Evolutionary conservation across 2,329 filamentous ascomycete genomes (phyloP), one percentile per base, ranked within the genome.

Genomic region (Parascedosporium putredinis): DNA sequence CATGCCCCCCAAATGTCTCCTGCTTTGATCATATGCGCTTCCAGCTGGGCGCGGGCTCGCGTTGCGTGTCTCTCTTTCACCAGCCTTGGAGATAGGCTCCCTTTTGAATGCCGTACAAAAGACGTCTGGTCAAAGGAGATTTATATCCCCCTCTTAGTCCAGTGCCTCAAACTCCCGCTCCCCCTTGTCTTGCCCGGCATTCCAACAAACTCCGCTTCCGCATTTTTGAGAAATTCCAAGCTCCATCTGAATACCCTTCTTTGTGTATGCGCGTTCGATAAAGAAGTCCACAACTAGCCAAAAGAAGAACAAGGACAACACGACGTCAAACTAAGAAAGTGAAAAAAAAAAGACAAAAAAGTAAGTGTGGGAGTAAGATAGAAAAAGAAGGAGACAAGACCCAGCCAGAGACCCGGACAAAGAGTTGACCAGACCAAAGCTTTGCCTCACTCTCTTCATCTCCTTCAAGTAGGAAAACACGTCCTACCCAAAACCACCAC

Each of bases 1-100:
- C 33, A 40, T 27, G 29, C 46, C 45, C 20, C 14, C 22, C 29
- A 29, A n/a, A n/a, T n/a, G 29, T 47, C 46, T 34, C 40, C 46
- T 48, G 46, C 46, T 48, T 48, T 40, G 46, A 48, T 48, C 46
- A 48, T 29, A 25, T 48, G 46, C 33, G 12, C 22, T 18, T 24
- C n/a, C n/a, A n/a, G n/a, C n/a, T n/a, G n/a, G n/a, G n/a, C n/a
- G n/a, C n/a, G n/a, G n/a, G n/a, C n/a, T n/a, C n/a, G n/a, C n/a
- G n/a, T n/a, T n/a, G n/a, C n/a, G n/a, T n/a, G n/a, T n/a, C n/a
- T n/a, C n/a, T n/a, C n/a, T n/a, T n/a, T n/a, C n/a, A n/a, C n/a
- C n/a, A n/a, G n/a, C n/a, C n/a, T n/a, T n/a, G n/a, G n/a, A n/a
- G n/a, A n/a, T n/a, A n/a, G n/a, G n/a, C n/a, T n/a, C n/a, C n/a